Conservation (phyloP, 1,284 basidiomycete genomes). For the Boletus albobrunnescens region DNA sequence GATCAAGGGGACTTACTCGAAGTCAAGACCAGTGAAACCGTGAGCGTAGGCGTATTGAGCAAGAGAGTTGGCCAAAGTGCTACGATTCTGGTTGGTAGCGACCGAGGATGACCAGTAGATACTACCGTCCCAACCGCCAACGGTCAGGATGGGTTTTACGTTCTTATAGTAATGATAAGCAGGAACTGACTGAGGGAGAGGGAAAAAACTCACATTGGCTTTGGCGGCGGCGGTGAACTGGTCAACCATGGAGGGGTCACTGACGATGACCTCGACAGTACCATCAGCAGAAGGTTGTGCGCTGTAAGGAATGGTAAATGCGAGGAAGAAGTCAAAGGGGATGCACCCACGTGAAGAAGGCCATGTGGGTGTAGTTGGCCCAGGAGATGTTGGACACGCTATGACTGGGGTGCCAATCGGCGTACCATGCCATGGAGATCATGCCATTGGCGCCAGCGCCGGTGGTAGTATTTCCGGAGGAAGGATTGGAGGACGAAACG, state of each 20-base stretch:
- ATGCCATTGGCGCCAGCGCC: conserved; percentile 28
- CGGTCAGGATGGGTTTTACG: conserved; percentile 71
- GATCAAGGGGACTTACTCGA: conserved; percentile 55
- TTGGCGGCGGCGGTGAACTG: conserved; percentile 51
- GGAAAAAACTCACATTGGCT: conserved; percentile 42
- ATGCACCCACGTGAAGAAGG: conserved; percentile 54
- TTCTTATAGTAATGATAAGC: conserved; percentile 32
- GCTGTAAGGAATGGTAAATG: conserved; percentile 6
- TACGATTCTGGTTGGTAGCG: conserved; percentile 55
- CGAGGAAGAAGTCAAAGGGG: not conserved
- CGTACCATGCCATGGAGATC: conserved; percentile 57
- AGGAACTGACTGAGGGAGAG: not conserved
- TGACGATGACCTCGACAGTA: conserved; percentile 37
- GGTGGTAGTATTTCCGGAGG: conserved; percentile 17
- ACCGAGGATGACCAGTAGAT: conserved; percentile 74
- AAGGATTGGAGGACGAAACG: not conserved
- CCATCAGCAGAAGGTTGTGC: conserved; percentile 50
- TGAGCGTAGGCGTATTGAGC: conserved; percentile 59
- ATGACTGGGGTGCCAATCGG: conserved; percentile 53
- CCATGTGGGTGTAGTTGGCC: conserved; percentile 60
- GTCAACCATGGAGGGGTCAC: conserved; percentile 5
- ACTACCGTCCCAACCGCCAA: conserved; percentile 88
- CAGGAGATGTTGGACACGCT: conserved; percentile 52
- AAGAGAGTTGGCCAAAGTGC: conserved; percentile 65
- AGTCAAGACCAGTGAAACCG: conserved; percentile 78